These are phyloP conservation scores for Candida michaelii DNA, from an alignment of 805 yeast species.

Conservation along the genomic window DNA sequence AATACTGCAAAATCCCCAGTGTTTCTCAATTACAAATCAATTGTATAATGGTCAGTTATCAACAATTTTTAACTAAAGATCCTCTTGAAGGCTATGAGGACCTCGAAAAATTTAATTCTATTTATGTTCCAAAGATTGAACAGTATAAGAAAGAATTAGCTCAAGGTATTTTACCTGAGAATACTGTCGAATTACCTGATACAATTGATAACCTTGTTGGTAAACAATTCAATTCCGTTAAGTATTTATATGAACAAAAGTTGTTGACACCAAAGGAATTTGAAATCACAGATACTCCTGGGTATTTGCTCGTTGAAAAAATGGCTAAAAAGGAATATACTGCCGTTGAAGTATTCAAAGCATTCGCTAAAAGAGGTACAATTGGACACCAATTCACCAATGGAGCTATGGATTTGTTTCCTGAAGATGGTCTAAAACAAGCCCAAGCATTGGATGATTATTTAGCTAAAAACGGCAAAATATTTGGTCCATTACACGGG, in stretches of 20 bases:
- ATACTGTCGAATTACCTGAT: slow-evolving; percentile 31
- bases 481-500: slow-evolving; percentile 66
- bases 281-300: slow-evolving; percentile 38
- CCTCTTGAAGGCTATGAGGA: slow-evolving; percentile 37
- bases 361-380: slow-evolving; percentile 42
- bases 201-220: slow-evolving; percentile 28
- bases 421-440: slow-evolving; percentile 56
- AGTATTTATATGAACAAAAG: slow-evolving; percentile 34
- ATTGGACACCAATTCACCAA: slow-evolving; percentile 46
- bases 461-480: slow-evolving; percentile 44
- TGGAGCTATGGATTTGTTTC: slow-evolving; percentile 46
- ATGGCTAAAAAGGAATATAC: slow-evolving; percentile 34
- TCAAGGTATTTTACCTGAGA: slow-evolving; percentile 29
- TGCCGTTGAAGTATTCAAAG: slow-evolving; percentile 39
- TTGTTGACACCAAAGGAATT: slow-evolving; percentile 35
- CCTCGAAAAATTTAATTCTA: slow-evolving; percentile 37
- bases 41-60: slow-evolving; percentile 13
- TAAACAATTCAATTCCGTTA: slow-evolving; percentile 36
- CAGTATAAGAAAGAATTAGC: slow-evolving; percentile 31
- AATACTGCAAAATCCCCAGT: background rate
- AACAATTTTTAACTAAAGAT: slow-evolving; percentile 32
- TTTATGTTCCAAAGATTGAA: slow-evolving; percentile 46
- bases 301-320: slow-evolving; percentile 23
- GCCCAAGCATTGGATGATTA: slow-evolving; percentile 58
- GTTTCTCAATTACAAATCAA: background rate